These are phyloP conservation scores for Rhodocollybia butyracea DNA, from an alignment of 768 basidiomycete species.

Conservation along the genomic window DNA sequence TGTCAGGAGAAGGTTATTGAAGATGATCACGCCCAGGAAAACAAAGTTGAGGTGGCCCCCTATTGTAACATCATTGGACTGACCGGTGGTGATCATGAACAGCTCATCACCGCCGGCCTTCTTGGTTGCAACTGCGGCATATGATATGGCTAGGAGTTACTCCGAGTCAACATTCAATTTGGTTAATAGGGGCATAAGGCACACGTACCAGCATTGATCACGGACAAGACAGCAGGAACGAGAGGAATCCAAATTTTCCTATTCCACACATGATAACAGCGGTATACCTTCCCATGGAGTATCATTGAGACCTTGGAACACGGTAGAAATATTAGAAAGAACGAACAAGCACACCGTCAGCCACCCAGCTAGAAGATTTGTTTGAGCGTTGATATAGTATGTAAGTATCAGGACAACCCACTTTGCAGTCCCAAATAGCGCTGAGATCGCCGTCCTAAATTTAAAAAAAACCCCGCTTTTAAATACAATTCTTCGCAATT, in stretches of 20 bases:
- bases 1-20: background rate
- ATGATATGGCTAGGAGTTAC: background rate
- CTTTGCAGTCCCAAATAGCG: slow-evolving; percentile 1
- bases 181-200: background rate
- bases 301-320: background rate
- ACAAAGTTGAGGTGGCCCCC: background rate
- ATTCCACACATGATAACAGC: background rate
- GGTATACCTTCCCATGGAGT: background rate
- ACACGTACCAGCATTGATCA: slow-evolving; percentile 1
- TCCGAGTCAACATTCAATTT: background rate
- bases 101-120: background rate
- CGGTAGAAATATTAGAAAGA: no score
- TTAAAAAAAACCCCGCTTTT: background rate
- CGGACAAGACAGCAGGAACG: background rate
- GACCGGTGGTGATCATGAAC: background rate
- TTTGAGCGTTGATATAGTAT: no score
- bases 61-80: background rate
- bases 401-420: background rate
- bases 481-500: no score
- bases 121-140: background rate
- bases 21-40: background rate
- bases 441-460: background rate
- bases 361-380: background rate
- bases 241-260: background rate
- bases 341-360: background rate